phyloP scores from a whole-genome alignment of 139 green algal genomes.

The Chlorella sp. region DNA sequence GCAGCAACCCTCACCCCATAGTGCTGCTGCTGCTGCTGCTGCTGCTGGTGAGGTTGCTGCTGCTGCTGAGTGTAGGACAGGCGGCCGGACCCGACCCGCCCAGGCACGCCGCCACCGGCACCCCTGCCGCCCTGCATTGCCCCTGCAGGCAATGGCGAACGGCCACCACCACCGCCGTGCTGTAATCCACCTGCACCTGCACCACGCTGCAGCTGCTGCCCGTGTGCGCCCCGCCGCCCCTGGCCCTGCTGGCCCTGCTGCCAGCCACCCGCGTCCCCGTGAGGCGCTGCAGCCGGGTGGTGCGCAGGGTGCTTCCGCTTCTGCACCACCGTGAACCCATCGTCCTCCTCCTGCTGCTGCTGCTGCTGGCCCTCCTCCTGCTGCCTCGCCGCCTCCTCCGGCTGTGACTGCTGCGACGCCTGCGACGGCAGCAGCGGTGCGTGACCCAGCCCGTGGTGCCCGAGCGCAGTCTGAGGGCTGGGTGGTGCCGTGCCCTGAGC shows the following conservation, averaged over 20 bases:
- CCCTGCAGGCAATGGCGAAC: not conserved
- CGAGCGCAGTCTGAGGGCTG: no score
- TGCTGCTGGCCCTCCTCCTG: not conserved
- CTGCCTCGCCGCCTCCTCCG: no score
- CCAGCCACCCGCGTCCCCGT: no score
- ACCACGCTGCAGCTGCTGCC: constrained; percentile 4
- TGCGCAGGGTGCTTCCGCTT: no score
- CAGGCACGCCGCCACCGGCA: not conserved
- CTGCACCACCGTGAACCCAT: not conserved
- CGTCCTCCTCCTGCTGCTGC: not conserved
- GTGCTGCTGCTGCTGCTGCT: constrained; percentile 1
- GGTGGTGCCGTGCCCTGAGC: no score
- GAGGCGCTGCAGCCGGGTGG: no score
- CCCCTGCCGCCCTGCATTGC: not conserved
- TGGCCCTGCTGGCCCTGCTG: not conserved
- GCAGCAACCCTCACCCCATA: no score
- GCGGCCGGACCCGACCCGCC: not conserved
- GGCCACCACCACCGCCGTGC: not conserved
- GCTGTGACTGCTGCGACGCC: no score
- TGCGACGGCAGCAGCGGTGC: no score
- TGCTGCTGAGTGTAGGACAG: not conserved
- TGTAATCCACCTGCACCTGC: not conserved
- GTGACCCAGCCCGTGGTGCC: no score
- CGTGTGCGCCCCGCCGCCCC: constrained; percentile 9
- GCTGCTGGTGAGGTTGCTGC: not conserved